Base-by-base conservation (phyloP, 345 rosid genomes). In the Eucalyptus curtisii region DNA sequence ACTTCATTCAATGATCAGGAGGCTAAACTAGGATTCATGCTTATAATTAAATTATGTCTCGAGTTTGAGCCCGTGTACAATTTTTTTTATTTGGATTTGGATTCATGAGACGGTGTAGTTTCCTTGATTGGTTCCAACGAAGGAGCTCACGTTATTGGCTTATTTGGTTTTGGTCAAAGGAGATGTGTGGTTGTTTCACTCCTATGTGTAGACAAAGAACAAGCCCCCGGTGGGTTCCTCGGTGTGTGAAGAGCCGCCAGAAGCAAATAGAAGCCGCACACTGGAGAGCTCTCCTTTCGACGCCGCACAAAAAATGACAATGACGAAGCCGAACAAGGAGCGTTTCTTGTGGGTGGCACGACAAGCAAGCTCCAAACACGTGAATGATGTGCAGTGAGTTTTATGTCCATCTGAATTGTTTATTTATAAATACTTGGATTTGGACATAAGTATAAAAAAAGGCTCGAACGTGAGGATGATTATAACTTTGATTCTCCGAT, bases 391-490 rank as follows among this genome's bases (percentile, higher is more conserved):
- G n/a, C n/a, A n/a, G n/a, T n/a, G n/a, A n/a, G n/a, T n/a, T n/a
- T n/a, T n/a, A n/a, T n/a, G 14, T 27, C 15, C 2, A 59, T 25
- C 11, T 12, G 7, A 11, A 2, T 11, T 27, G 14, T 59, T 27
- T 59, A 59, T 59, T 59, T 59, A 1, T 59, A 59, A 59, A 59
- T 2, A 59, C 7, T 59, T 27, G 7, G 0, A 11, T 25, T 59
- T 27, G 66, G 15, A 59, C 13, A 27, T 27, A 24, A 55, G 1
- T 25, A 3, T 57, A 7, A 11, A 10, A 57, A 57, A 57, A 10
- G 0, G 9, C 7, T 57, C 1, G 2, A 10, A 11, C 0, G 13
- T 24, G 6, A 4, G 6, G 30, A 57, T 57, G n/a, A 10, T 57
- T 57, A 57, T 57, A 57, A 57, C 30, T 24, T 1, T 24, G 13